Evolutionary conservation across 768 basidiomycete genomes (phyloP), one percentile per base, ranked within the genome.

Genomic region (Calocybe cyanea): DNA sequence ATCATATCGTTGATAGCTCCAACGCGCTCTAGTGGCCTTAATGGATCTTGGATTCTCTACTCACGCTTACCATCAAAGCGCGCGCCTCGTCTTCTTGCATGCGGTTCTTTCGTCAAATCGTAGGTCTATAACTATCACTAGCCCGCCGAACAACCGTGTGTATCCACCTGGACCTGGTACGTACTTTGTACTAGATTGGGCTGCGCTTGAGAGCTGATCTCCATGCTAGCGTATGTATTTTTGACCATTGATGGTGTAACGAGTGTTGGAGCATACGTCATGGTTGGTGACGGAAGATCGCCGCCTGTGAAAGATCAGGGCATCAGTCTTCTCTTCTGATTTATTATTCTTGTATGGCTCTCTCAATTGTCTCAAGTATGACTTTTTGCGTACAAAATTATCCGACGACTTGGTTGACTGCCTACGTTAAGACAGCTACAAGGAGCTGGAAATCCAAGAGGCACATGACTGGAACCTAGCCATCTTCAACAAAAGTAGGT

Each of bases 141-240:
- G 60, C 11, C 68, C 67, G 2, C 64, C 67, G 4, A 62, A 64
- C 17, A 64, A 59, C 40, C 57, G 61, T 33, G 57, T 68, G 17
- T 71, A 63, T 49, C 68, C 67, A 20, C 68, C 69, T 15, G 69
- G 68, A 7, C 69, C 68, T 10, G 69, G 61, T 54, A 61, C 24
- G 51, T 30, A 56, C n/a, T n/a, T n/a, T 21, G 13, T 32, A 46
- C 50, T 6, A 53, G 50, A 0, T 46, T 43, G 33, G 51, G 52
- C 43, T 61, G 49, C 4, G 7, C n/a, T n/a, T n/a, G 4, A 6
- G 14, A 3, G 10, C 10, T 18, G 5, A 11, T 21, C 14, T 28
- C 34, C n/a, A n/a, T n/a, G n/a, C n/a, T n/a, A 63, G 63, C 56
- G 2, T 63, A 56, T 40, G 50, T 62, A 17, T 63, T 62, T 47